Percentiles rank a stretch among this genome's conserved stretches.
Conservation (phyloP, 345 rosid genomes). For the Murraya paniculata region DNA sequence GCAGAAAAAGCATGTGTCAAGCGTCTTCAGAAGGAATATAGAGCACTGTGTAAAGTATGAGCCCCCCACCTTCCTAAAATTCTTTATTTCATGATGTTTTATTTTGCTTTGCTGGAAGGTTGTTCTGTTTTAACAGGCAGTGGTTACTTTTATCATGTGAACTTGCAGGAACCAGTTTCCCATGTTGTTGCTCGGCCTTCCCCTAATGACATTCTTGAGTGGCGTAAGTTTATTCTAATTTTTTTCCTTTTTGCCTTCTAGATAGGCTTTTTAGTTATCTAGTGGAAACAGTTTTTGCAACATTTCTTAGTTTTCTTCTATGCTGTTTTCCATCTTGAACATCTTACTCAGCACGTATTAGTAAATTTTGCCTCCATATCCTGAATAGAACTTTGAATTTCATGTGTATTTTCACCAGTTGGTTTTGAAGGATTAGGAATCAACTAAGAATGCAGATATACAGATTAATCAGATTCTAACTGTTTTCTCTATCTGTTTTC, state of each 20-base stretch:
- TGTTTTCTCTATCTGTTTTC: neutral
- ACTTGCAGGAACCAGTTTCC: conserved; percentile 87
- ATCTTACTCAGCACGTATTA: neutral
- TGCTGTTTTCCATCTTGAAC: neutral
- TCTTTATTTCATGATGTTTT: neutral
- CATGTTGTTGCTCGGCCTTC: conserved; percentile 94
- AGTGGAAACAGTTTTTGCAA: conserved; percentile 4
- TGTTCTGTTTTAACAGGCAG: neutral
- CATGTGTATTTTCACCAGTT: neutral
- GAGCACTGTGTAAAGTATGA: conserved; percentile 89
- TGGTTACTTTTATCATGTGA: conserved; percentile 20
- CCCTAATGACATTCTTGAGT: conserved; percentile 85
- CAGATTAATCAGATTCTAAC: neutral
- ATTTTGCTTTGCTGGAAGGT: neutral
- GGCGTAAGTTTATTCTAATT: conserved; percentile 69
- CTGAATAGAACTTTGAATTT: conserved; percentile 1
- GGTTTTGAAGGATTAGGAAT: conserved; percentile 1
- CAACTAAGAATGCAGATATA: neutral
- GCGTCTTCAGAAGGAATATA: conserved; percentile 96
- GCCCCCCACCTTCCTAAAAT: neutral
- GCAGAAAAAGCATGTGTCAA: conserved; percentile 89
- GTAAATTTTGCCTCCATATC: neutral
- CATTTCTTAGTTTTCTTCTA: neutral
- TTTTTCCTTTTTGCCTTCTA: conserved; percentile 6
- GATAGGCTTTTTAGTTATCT: neutral